phyloP scores from a whole-genome alignment of 116 monocot genomes.

The Iris pallida region DNA sequence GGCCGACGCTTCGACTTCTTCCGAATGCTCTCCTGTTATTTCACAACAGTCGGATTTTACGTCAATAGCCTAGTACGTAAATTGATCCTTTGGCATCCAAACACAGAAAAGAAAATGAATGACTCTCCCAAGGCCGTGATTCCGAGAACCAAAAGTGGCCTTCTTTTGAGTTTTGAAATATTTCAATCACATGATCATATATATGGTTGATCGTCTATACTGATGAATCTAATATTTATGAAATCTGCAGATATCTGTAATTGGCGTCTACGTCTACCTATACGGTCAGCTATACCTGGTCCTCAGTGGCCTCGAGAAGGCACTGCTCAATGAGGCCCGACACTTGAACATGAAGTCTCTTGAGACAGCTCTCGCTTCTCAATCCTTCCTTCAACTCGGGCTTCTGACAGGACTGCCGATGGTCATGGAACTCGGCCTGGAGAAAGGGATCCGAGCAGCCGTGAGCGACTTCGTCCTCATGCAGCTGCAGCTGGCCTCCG shows the following conservation, averaged over 20 bases:
- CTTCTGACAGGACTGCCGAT: constrained; percentile 81
- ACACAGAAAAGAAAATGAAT: not conserved
- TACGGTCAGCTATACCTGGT: constrained; percentile 75
- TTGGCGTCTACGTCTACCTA: constrained; percentile 67
- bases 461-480: constrained; percentile 72
- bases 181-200: not conserved
- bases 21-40: constrained; percentile 81
- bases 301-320: constrained; percentile 67
- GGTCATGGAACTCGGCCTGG: constrained; percentile 75
- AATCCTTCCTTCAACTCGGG: constrained; percentile 76
- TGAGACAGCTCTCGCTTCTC: constrained; percentile 74
- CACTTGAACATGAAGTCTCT: constrained; percentile 55
- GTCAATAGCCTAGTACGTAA: constrained; percentile 61
- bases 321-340: constrained; percentile 34
- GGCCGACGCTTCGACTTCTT: constrained; percentile 74
- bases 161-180: no score
- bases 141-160: no score
- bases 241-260: constrained; percentile 58
- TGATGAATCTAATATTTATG: not conserved
- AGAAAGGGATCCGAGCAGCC: constrained; percentile 68
- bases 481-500: constrained; percentile 74
- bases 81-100: no score
- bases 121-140: no score
- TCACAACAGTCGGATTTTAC: constrained; percentile 83
- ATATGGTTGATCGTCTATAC: not conserved